Base-by-base conservation (phyloP, 257 asterid genomes). In the Phtheirospermum japonicum region DNA sequence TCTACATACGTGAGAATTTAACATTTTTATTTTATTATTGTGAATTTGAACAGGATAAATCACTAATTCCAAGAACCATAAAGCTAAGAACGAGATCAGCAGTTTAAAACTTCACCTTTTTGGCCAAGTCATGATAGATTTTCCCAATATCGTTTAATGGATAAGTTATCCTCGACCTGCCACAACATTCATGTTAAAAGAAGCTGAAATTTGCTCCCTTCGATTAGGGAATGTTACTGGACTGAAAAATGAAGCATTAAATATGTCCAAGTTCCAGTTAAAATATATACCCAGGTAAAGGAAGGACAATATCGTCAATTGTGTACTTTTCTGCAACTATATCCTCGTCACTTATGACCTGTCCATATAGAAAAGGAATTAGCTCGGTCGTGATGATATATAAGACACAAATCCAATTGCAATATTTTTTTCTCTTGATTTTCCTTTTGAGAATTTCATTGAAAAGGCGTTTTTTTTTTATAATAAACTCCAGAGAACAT, bases 81-180 rank as follows among this genome's bases (percentile, higher is more conserved):
- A 31, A 64, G 43, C 52, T 58, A 32, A 19, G 56, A 66, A 50
- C 36, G 16, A 17, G 3, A 34, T 34, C 17, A 4, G 52, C 32
- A 33, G 46, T 30, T 57, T 45, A 70, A 67, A 2, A 72, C 34
- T 60, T 69, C 50, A 91, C 98, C 96, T 92, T 83, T 70, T 78
- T 67, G 40, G 95, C 93, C 58, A 89, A 64, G 65, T 80, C 89
- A 61, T 73, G 80, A 73, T 89, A 92, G 76, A 84, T 75, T 71
- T 89, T 64, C 68, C 84, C 87, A 61, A 85, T 75, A 68, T 80
- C 95, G 82, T 89, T 92, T 64, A 56, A 63, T 53, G 99, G 99
- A 79, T 81, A 92, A 69, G 73, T 77, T 52, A 92, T 86, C 76
- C 89, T 84, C 34, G 96, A 91, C 78, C 98, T 91, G 95, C 71